phyloP scores from a whole-genome alignment of 2,329 filamentous ascomycete species.

The Stromatinia cepivora region DNA sequence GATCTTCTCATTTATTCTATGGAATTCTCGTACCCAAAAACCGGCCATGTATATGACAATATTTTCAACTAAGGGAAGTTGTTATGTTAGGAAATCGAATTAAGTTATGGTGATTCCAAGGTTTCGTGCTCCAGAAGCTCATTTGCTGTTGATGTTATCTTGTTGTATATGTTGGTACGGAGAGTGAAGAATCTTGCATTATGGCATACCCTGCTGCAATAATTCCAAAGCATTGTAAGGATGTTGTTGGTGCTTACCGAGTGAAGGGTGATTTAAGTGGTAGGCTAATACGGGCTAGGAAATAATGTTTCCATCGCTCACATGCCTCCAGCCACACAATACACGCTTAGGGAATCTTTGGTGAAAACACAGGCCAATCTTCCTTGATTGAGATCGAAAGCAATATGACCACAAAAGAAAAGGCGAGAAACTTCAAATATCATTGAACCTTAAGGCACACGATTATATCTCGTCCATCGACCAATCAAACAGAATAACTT shows the following conservation, averaged over 20 bases:
- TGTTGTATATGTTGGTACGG: not conserved
- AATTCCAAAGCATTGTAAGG: not conserved
- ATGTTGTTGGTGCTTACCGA: not conserved
- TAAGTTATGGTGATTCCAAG: constrained; percentile 9
- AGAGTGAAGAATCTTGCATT: not conserved
- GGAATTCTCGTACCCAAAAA: not conserved
- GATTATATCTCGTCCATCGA: too few species aligned
- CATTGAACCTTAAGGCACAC: too few species aligned
- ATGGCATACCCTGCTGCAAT: not conserved
- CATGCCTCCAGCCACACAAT: not conserved
- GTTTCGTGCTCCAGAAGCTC: not conserved
- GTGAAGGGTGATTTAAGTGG: not conserved
- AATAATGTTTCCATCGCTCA: constrained; percentile 12
- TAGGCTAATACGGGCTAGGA: not conserved
- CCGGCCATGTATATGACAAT: not conserved
- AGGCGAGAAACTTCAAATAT: too few species aligned
- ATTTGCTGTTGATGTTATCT: not conserved
- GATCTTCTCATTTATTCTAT: not conserved
- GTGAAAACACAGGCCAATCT: too few species aligned
- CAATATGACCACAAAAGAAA: too few species aligned
- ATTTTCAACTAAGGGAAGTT: too few species aligned
- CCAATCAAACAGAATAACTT: too few species aligned
- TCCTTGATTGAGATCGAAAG: too few species aligned
- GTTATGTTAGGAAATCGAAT: not conserved
- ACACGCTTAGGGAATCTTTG: not conserved